phyloP scores from a whole-genome alignment of 257 asterid genomes.

The Solanum medicagineum region DNA sequence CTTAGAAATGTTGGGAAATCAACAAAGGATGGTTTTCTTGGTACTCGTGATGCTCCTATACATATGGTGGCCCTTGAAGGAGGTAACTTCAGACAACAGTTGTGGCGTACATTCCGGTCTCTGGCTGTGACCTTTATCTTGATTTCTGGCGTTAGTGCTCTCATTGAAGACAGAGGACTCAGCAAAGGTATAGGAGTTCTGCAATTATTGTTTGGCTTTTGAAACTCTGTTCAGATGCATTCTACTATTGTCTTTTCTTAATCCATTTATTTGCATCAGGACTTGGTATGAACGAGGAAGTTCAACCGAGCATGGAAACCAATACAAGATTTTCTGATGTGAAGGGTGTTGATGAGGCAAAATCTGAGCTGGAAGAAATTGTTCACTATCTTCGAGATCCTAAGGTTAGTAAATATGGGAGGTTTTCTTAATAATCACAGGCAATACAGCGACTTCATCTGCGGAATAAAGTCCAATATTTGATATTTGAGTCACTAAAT shows the following conservation, averaged over 20 bases:
- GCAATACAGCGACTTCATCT: background rate
- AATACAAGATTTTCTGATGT: slow-evolving; percentile 82
- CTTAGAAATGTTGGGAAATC: slow-evolving; percentile 56
- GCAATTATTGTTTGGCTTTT: background rate
- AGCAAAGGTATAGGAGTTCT: slow-evolving; percentile 54
- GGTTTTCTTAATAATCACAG: background rate
- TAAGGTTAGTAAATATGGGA: slow-evolving; percentile 33
- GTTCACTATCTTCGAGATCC: slow-evolving; percentile 98
- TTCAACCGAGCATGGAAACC: slow-evolving; percentile 74
- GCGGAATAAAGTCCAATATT: background rate
- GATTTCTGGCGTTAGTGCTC: slow-evolving; percentile 79
- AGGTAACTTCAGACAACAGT: slow-evolving; percentile 73
- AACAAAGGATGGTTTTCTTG: slow-evolving; percentile 63
- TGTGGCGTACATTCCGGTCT: slow-evolving; percentile 86
- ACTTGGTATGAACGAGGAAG: slow-evolving; percentile 87
- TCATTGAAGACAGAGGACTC: slow-evolving; percentile 80
- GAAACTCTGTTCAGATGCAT: background rate
- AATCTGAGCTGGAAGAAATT: slow-evolving; percentile 88
- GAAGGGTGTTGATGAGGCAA: slow-evolving; percentile 98
- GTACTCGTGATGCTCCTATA: slow-evolving; percentile 79
- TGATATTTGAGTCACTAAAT: background rate
- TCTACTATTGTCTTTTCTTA: background rate
- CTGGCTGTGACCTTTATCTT: slow-evolving; percentile 63
- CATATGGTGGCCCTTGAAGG: slow-evolving; percentile 92
- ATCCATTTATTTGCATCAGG: slow-evolving; percentile 24